Conservation (phyloP, 2,329 filamentous ascomycete species). For the Colletotrichum costaricense region DNA sequence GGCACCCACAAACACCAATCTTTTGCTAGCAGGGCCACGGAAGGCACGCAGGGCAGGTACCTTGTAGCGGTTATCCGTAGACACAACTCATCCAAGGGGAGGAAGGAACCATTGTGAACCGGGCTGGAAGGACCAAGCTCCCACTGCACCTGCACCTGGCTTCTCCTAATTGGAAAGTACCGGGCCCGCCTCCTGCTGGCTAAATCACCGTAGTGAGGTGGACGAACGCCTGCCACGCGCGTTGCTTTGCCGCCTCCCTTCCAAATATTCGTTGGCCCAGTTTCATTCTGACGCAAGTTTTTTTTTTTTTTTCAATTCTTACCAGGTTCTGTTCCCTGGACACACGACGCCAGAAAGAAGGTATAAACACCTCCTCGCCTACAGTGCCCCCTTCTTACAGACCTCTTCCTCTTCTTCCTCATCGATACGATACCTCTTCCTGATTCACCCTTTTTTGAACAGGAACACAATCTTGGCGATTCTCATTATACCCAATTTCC, state of each 20-base stretch:
- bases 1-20: not conserved
- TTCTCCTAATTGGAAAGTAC: not conserved
- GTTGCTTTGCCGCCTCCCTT: slow-evolving; percentile 11
- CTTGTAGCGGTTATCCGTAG: not conserved
- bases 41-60: not conserved
- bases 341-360: not conserved
- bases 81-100: not conserved
- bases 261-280: slow-evolving; percentile 4
- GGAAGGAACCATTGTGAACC: slow-evolving; percentile 3
- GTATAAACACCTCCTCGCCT: slow-evolving; percentile 31
- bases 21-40: not conserved
- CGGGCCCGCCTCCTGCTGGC: not conserved
- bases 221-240: slow-evolving; percentile 11
- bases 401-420: not conserved
- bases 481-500: slow-evolving; percentile 31
- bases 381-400: not conserved
- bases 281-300: slow-evolving; percentile 26
- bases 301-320: not conserved
- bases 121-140: slow-evolving; percentile 25
- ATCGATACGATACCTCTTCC: slow-evolving; percentile 30
- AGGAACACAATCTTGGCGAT: slow-evolving; percentile 30
- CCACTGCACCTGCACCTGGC: slow-evolving; percentile 7
- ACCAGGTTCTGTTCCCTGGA: not conserved
- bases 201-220: not conserved
- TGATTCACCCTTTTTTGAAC: slow-evolving; percentile 13